These are phyloP conservation scores for Cyberlindnera samutprakarnensis DNA, from an alignment of 805 yeast genomes.

Conservation along the genomic window DNA sequence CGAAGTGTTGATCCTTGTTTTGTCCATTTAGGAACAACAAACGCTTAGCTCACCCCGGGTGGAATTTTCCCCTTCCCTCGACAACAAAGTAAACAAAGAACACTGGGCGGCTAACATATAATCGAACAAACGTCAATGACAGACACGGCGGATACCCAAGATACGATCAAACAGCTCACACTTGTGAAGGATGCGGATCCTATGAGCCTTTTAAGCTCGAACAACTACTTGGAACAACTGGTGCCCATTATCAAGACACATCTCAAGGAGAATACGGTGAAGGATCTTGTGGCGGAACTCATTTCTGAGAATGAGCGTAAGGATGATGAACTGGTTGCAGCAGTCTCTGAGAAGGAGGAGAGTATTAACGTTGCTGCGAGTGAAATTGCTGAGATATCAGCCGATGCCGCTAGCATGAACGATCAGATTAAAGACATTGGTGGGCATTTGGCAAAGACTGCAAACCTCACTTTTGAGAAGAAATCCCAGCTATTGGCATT, in stretches of 20 bases:
- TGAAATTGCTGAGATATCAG: slow-evolving; percentile 54
- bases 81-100: too few relatives aligned
- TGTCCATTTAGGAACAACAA: too few relatives aligned
- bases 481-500: slow-evolving; percentile 53
- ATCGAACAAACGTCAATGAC: too few relatives aligned
- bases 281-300: slow-evolving; percentile 47
- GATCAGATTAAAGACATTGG: slow-evolving; percentile 51
- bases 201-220: slow-evolving; percentile 30
- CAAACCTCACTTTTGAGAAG: slow-evolving; percentile 52
- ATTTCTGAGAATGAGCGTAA: slow-evolving; percentile 50
- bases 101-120: too few relatives aligned
- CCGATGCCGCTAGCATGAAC: slow-evolving; percentile 47
- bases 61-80: too few relatives aligned
- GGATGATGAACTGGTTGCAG: slow-evolving; percentile 53
- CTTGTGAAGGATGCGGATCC: slow-evolving; percentile 20
- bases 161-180: slow-evolving; percentile 8
- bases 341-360: slow-evolving; percentile 55
- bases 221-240: slow-evolving; percentile 71
- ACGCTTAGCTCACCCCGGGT: too few relatives aligned
- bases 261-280: slow-evolving; percentile 43
- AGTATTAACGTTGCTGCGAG: slow-evolving; percentile 51
- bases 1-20: too few relatives aligned
- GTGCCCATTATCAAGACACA: slow-evolving; percentile 69
- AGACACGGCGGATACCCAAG: slow-evolving; percentile 1
- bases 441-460: slow-evolving; percentile 52